Percentiles rank a stretch among this genome's conserved stretches.
phyloP scores from a whole-genome alignment of 1,284 basidiomycete genomes.

The Athelia psychrophila region DNA sequence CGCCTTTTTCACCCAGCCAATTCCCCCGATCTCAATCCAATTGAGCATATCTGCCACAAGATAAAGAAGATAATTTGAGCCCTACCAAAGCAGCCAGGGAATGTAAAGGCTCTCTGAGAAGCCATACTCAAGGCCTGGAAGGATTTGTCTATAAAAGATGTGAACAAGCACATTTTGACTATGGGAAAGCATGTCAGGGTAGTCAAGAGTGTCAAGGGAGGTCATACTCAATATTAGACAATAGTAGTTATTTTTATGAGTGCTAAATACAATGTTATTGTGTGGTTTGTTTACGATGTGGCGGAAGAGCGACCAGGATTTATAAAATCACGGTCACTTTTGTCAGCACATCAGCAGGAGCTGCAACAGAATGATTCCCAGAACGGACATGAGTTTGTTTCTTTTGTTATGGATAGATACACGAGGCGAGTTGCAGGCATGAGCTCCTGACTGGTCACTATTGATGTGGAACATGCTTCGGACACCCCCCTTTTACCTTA shows the following conservation, averaged over 20 bases:
- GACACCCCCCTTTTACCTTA: too few relatives aligned
- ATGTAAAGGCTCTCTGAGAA: constrained; percentile 10
- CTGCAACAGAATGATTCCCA: too few relatives aligned
- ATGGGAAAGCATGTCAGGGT: constrained; percentile 20
- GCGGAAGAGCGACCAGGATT: background rate
- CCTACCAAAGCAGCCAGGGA: constrained; percentile 2
- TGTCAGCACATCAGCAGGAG: too few relatives aligned
- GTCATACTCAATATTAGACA: constrained; percentile 16
- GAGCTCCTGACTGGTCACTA: too few relatives aligned
- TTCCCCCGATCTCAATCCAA: constrained; percentile 16
- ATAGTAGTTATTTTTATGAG: background rate
- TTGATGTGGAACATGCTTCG: too few relatives aligned
- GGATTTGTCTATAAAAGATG: constrained; percentile 11
- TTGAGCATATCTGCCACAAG: constrained; percentile 16
- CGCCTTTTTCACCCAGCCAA: constrained; percentile 14
- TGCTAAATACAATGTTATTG: background rate
- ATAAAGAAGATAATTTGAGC: constrained; percentile 10
- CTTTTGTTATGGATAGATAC: too few relatives aligned
- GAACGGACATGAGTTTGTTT: too few relatives aligned
- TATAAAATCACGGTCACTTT: background rate
- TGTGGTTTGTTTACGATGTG: background rate
- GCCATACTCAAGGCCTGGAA: constrained; percentile 17
- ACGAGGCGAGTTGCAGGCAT: too few relatives aligned
- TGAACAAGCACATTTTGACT: constrained; percentile 14
- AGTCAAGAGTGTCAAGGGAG: constrained; percentile 17